phyloP scores from a whole-genome alignment of 768 basidiomycete species.

The Tulasnella sp. region DNA sequence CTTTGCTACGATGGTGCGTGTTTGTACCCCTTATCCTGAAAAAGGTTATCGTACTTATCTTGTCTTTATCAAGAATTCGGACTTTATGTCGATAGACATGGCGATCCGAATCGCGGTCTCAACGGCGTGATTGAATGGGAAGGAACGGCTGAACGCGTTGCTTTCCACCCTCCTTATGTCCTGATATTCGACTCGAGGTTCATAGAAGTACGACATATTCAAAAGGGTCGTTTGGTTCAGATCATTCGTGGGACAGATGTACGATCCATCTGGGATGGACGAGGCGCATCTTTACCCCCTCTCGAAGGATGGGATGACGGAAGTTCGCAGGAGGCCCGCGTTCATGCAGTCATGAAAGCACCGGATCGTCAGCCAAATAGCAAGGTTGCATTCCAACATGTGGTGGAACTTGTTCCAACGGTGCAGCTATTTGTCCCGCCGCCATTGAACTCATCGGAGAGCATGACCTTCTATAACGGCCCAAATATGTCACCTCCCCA shows the following conservation, averaged over 20 bases:
- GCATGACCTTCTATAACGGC: no score
- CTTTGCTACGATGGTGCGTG: conserved; percentile 73
- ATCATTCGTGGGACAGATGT: conserved; percentile 73
- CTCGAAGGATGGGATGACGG: conserved; percentile 35
- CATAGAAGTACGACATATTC: conserved; percentile 78
- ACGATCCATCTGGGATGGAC: conserved; percentile 83
- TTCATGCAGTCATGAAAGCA: conserved; percentile 77
- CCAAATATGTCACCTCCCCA: no score
- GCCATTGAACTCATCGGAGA: neutral
- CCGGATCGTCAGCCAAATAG: conserved; percentile 27
- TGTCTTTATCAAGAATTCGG: conserved; percentile 56
- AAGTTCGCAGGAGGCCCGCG: conserved; percentile 61
- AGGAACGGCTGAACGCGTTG: conserved; percentile 75
- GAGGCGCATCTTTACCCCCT: conserved; percentile 30
- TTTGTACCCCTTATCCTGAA: neutral
- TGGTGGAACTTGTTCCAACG: conserved; percentile 43
- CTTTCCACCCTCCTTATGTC: conserved; percentile 79
- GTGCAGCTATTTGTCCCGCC: conserved; percentile 41
- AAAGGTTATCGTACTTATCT: neutral
- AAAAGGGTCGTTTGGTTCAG: conserved; percentile 65
- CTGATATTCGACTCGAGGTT: conserved; percentile 80
- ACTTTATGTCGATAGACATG: conserved; percentile 82
- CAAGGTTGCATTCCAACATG: conserved; percentile 19
- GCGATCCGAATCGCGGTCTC: conserved; percentile 57
- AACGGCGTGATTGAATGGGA: conserved; percentile 85